Conservation (phyloP, 495 filamentous ascomycete genomes). For the Staphylotrichum tortipilum region DNA sequence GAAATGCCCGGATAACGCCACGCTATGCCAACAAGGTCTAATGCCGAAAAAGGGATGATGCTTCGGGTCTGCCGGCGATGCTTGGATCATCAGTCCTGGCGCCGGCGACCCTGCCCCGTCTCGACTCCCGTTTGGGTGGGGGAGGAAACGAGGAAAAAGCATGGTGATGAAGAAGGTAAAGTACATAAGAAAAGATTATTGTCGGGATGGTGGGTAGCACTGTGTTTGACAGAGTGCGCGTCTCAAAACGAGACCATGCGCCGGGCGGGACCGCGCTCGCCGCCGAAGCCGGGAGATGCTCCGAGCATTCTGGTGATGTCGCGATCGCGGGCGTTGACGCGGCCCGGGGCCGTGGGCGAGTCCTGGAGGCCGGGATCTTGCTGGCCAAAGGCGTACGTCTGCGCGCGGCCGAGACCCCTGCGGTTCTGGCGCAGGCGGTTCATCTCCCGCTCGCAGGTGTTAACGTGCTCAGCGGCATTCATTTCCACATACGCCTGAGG, state of each 20-base stretch:
- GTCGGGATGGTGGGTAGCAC: background rate
- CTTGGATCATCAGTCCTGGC: slow-evolving; percentile 18
- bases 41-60: slow-evolving; percentile 12
- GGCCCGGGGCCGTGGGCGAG: slow-evolving; percentile 63
- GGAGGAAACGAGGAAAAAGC: background rate
- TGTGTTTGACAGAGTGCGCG: slow-evolving; percentile 1
- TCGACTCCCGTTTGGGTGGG: background rate
- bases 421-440: slow-evolving; percentile 72
- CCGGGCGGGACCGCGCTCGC: slow-evolving; percentile 49
- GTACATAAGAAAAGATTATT: slow-evolving; percentile 8
- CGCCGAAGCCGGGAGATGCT: slow-evolving; percentile 43
- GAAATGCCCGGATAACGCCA: slow-evolving; percentile 17
- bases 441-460: slow-evolving; percentile 88
- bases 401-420: slow-evolving; percentile 72
- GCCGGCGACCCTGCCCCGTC: slow-evolving; percentile 1
- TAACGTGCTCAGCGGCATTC: slow-evolving; percentile 78
- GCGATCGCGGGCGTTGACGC: slow-evolving; percentile 33
- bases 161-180: background rate
- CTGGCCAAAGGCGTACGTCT: slow-evolving; percentile 88
- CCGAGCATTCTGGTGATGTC: slow-evolving; percentile 45
- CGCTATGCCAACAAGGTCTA: slow-evolving; percentile 23
- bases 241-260: slow-evolving; percentile 66
- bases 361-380: slow-evolving; percentile 57
- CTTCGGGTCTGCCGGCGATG: slow-evolving; percentile 17
- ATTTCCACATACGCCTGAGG: slow-evolving; percentile 96